A percentile compares a stretch with the other conserved stretches of the same genome.
Conservation (phyloP, 1,139 yeast genomes). For the Kodamaea derodonti region DNA sequence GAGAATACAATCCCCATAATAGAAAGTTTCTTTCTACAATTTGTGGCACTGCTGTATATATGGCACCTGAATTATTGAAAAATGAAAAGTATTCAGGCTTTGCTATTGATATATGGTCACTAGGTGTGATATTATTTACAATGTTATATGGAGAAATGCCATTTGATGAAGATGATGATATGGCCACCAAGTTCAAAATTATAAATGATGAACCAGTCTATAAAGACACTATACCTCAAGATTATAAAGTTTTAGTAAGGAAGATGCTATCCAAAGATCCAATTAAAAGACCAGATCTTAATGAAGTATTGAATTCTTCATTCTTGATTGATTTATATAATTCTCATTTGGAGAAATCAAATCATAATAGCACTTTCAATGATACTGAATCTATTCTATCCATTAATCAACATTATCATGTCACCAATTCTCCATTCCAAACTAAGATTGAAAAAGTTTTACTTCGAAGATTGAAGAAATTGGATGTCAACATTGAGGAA, state of each 20-base stretch:
- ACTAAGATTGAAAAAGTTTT: conserved; percentile 63
- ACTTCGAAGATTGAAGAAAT: conserved; percentile 57
- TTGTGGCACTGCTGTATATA: conserved; percentile 93
- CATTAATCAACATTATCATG: conserved; percentile 38
- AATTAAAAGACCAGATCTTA: conserved; percentile 52
- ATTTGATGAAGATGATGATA: conserved; percentile 79
- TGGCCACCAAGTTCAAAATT: conserved; percentile 57
- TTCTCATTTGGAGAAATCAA: conserved; percentile 22
- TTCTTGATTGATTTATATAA: conserved; percentile 47
- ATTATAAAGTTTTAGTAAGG: conserved; percentile 48
- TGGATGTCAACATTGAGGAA: conserved; percentile 64
- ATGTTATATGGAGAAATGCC: conserved; percentile 88
- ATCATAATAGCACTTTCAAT: conserved; percentile 18
- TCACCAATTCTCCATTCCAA: conserved; percentile 42
- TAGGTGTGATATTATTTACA: conserved; percentile 91
- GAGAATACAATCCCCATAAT: conserved; percentile 61
- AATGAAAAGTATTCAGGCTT: conserved; percentile 76
- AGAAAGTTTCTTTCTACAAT: conserved; percentile 66
- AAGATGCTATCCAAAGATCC: conserved; percentile 67
- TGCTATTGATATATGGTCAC: conserved; percentile 84
- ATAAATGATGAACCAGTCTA: conserved; percentile 63
- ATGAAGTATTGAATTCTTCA: conserved; percentile 59
- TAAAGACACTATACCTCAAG: conserved; percentile 40
- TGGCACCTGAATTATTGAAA: conserved; percentile 89
- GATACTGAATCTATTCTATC: conserved; percentile 40